These are phyloP conservation scores for Poronia punctata DNA, from an alignment of 495 filamentous ascomycete species.

Conservation along the genomic window DNA sequence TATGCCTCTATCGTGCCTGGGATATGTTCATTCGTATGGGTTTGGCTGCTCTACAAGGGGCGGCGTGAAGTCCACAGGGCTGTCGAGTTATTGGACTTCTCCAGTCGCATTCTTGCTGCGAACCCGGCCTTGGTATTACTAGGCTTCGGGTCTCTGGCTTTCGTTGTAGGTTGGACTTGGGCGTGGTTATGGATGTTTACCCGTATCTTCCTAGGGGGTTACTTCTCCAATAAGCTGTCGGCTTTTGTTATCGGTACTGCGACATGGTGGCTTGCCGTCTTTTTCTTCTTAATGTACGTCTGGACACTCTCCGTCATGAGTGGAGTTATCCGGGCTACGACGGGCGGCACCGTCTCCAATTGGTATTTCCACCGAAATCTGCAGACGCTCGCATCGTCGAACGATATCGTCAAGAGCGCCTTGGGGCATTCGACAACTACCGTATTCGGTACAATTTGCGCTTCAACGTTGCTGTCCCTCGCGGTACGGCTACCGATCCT, in stretches of 20 bases:
- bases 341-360: conserved; percentile 90
- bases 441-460: conserved; percentile 86
- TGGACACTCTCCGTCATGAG: conserved; percentile 86
- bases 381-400: conserved; percentile 65
- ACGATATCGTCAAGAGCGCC: conserved; percentile 75
- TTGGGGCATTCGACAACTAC: conserved; percentile 71
- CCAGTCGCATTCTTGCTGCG: conserved; percentile 75
- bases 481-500: conserved; percentile 80
- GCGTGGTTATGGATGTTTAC: conserved; percentile 96
- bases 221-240: conserved; percentile 52
- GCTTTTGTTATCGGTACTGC: conserved; percentile 72
- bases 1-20: conserved; percentile 75
- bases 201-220: conserved; percentile 82
- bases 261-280: conserved; percentile 85
- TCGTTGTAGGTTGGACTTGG: conserved; percentile 86
- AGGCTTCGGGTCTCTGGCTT: conserved; percentile 68
- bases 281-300: conserved; percentile 87
- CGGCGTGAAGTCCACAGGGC: conserved; percentile 74
- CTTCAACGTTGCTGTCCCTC: conserved; percentile 73
- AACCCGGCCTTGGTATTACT: conserved; percentile 78
- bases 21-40: conserved; percentile 67
- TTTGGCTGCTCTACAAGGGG: conserved; percentile 69
- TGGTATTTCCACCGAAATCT: conserved; percentile 97
- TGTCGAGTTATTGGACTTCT: conserved; percentile 82
- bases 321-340: conserved; percentile 82